Conservation (phyloP, 2,329 filamentous ascomycete species). For the Nothopassalora personata region DNA sequence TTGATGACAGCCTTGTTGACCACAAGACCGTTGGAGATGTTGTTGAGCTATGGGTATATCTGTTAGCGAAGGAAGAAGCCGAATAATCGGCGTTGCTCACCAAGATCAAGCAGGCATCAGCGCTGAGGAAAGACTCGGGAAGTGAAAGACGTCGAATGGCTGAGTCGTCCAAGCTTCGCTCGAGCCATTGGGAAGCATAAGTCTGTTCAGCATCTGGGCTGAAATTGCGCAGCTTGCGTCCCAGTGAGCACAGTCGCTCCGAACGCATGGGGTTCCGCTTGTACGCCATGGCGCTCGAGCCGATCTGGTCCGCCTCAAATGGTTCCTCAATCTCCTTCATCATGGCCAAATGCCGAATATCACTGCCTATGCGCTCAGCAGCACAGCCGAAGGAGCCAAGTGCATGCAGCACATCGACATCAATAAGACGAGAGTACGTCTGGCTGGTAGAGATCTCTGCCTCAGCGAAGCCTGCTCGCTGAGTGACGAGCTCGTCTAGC, state of each 20-base stretch:
- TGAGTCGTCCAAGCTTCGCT: slow-evolving; percentile 71
- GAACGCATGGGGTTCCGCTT: slow-evolving; percentile 58
- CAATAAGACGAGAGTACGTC: slow-evolving; percentile 76
- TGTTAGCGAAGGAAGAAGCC: neutral
- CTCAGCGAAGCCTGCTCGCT: slow-evolving; percentile 60
- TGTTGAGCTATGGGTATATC: slow-evolving; percentile 43
- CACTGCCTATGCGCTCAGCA: slow-evolving; percentile 65
- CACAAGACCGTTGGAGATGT: slow-evolving; percentile 67
- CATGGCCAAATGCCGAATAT: slow-evolving; percentile 68
- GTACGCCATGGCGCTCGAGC: slow-evolving; percentile 62
- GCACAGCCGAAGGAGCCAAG: slow-evolving; percentile 74
- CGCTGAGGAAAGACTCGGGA: slow-evolving; percentile 45
- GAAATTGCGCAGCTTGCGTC: slow-evolving; percentile 47
- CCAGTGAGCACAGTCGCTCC: slow-evolving; percentile 57
- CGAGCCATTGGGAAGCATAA: slow-evolving; percentile 68
- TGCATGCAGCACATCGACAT: slow-evolving; percentile 75
- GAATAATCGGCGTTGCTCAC: slow-evolving; percentile 21
- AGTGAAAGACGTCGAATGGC: slow-evolving; percentile 58
- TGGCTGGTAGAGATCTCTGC: slow-evolving; percentile 64
- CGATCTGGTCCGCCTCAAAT: slow-evolving; percentile 74
- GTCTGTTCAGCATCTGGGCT: slow-evolving; percentile 58
- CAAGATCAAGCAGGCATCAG: slow-evolving; percentile 57
- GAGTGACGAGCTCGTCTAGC: slow-evolving; percentile 58
- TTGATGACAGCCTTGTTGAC: slow-evolving; percentile 72
- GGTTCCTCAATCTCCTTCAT: slow-evolving; percentile 84